phyloP scores from a whole-genome alignment of 2,329 filamentous ascomycete species.

The Pyrenophora graminea region DNA sequence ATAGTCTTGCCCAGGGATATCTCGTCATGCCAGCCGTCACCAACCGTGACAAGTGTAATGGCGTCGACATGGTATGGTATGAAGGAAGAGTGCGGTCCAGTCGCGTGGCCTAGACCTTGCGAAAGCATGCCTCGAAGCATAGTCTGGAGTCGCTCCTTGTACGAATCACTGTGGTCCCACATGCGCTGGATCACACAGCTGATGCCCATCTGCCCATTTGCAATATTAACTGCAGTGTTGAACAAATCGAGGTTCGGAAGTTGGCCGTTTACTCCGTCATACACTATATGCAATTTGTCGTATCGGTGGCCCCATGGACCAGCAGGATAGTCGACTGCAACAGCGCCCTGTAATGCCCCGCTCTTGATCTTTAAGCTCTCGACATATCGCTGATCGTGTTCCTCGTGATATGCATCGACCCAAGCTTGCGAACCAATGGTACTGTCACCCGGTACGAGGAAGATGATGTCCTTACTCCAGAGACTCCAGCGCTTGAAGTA shows the following conservation, averaged over 20 bases:
- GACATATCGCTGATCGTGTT: slow-evolving; percentile 72
- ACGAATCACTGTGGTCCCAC: slow-evolving; percentile 75
- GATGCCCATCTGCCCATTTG: slow-evolving; percentile 90
- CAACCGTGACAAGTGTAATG: slow-evolving; percentile 87
- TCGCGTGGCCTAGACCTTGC: slow-evolving; percentile 85
- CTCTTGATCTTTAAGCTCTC: slow-evolving; percentile 84
- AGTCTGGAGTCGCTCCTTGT: slow-evolving; percentile 79
- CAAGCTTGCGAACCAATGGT: slow-evolving; percentile 90
- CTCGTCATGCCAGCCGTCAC: slow-evolving; percentile 94
- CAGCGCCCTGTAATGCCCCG: slow-evolving; percentile 86
- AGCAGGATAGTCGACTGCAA: slow-evolving; percentile 87
- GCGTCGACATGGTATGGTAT: slow-evolving; percentile 98
- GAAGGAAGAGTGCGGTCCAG: slow-evolving; percentile 91
- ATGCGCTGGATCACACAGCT: slow-evolving; percentile 82
- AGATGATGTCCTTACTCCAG: slow-evolving; percentile 98
- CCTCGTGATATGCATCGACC: slow-evolving; percentile 97
- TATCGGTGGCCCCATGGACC: slow-evolving; percentile 74
- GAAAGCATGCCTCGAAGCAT: slow-evolving; percentile 92
- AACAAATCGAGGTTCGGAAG: slow-evolving; percentile 94
- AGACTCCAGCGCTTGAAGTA: slow-evolving; percentile 98
- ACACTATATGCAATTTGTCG: slow-evolving; percentile 85
- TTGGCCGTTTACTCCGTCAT: slow-evolving; percentile 95
- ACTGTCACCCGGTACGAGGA: slow-evolving; percentile 86
- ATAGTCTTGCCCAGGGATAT: slow-evolving; percentile 91
- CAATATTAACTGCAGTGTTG: slow-evolving; percentile 89